phyloP scores from a whole-genome alignment of 306 rosid genomes.

The Vigna nakashimae region DNA sequence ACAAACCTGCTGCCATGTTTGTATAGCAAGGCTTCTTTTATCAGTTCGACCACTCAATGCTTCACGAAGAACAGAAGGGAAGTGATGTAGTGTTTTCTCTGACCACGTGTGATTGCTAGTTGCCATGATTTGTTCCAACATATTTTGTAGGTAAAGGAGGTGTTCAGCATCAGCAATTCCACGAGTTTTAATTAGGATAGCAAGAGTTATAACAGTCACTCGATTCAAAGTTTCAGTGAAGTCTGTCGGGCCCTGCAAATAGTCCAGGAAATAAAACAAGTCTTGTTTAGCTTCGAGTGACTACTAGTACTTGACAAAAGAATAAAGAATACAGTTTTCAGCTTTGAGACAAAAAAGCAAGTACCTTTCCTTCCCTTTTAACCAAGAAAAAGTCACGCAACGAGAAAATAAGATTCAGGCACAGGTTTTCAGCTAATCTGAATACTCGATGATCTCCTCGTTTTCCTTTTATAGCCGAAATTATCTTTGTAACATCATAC shows the following conservation, averaged over 20 bases:
- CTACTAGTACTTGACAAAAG: slow-evolving; percentile 8
- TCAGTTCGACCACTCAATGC: slow-evolving; percentile 74
- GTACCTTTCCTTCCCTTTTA: slow-evolving; percentile 96
- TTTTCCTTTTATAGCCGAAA: slow-evolving; percentile 82
- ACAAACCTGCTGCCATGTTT: slow-evolving; percentile 95
- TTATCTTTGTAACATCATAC: slow-evolving; percentile 96
- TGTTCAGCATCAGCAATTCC: slow-evolving; percentile 99
- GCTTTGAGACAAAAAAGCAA: slow-evolving; percentile 47
- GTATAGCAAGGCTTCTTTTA: slow-evolving; percentile 81
- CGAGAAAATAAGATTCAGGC: slow-evolving; percentile 93
- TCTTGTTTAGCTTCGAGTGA: slow-evolving; percentile 17
- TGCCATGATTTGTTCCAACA: slow-evolving; percentile 92
- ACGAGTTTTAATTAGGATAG: slow-evolving; percentile 92
- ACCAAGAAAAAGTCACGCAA: slow-evolving; percentile 93
- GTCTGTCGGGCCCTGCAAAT: slow-evolving; percentile 91
- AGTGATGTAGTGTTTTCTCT: slow-evolving; percentile 81
- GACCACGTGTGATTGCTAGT: slow-evolving; percentile 93
- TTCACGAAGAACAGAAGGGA: slow-evolving; percentile 87
- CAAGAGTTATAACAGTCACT: slow-evolving; percentile 80
- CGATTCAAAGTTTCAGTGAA: slow-evolving; percentile 95
- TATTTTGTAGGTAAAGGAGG: slow-evolving; percentile 79
- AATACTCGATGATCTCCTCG: slow-evolving; percentile 96
- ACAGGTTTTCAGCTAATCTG: slow-evolving; percentile 95
- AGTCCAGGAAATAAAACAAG: slow-evolving; percentile 29
- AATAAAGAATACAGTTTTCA: slow-evolving; percentile 25